Evolutionary conservation across 306 rosid species (phyloP), one percentile per base, ranked within the genome.

Genomic region (Medicago lupulina): DNA sequence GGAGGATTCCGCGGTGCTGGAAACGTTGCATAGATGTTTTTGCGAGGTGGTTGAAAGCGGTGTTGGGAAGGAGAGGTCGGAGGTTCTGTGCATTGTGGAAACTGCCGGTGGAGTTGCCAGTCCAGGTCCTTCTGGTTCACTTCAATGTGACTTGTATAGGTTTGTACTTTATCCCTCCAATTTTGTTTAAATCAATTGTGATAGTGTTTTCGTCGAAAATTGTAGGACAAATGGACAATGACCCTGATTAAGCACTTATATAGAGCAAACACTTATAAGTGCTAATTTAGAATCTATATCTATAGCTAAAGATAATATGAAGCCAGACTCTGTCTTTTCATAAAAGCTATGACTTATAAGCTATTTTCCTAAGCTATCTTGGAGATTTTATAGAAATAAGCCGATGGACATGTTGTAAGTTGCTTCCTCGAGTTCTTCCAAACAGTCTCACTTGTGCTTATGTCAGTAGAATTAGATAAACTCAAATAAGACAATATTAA

Each of bases 91-190:
- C 75, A 87, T 95, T 5, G 83, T 95, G 50, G 98, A 95, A 81
- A 95, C 97, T 5, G 96, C 98, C 8, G 97, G 97, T 31, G 97
- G 97, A 47, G 92, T 95, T 67, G 98, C 97, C 0, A 95, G 97
- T 75, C 98, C 97, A 0, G 97, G 98, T 14, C 92, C 98, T 72
- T 92, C 97, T 23, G 97, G 97, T 9, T 86, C 97, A 18, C 97
- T 92, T 76, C 98, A 95, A 76, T 95, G 98, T 77, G 97, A 92
- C 83, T 82, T 95, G 82, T 95, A 92, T 67, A 89, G 97, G 98
- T 87, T 7, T 41, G 67, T 46, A 19, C 28, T 36, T 59, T 9
- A 31, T 9, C 13, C 28, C 43, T n/a, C 0, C 43, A 57, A 21
- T 63, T n/a, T 17, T 5, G 6, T 16, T 4, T 5, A 21, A 21